Base-by-base conservation (phyloP, 495 filamentous ascomycete species). In the Hyphodiscus hymeniophilus region DNA sequence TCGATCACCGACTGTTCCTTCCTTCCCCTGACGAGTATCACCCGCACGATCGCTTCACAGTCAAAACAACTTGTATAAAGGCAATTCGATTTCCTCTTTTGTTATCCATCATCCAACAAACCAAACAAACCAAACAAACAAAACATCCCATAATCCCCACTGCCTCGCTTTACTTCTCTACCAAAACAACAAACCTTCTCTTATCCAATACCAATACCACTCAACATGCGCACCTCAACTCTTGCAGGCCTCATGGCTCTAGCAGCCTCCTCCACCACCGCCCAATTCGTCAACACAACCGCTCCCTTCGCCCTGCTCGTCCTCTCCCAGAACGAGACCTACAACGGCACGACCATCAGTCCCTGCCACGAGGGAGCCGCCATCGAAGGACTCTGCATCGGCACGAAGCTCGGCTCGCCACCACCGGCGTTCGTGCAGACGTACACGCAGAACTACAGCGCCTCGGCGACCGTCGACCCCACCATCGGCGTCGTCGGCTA, bases 311-410 rank as follows among this genome's bases (percentile, higher is more conserved):
- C 28, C 35, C 64, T 73, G 38, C 52, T 63, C 32, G 43, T 73
- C 36, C 48, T 51, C 56, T 39, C 51, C 12, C 1, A 48, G 16
- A 36, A 58, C 28, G 45, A 52, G 6, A 55, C 59, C 5, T 23
- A 64, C 36, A 53, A 68, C 48, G 63, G 61, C 61, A 48, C 60
- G 2, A 66, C 63, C 42, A 66, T 75, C 30, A 34, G 34, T 4
- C 58, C 76, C 24, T 80, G 78, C 62, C 77, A 80, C 51, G 59
- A 71, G 20, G 78, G 78, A 10, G 75, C 77, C 30, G 75, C 68
- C 15, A 74, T 60, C 44, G 69, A 77, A 50, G 69, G 65, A 8
- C 63, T 80, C 31, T 82, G 77, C 59, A 52, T 72, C 45, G 47
- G 45, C 31, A 36, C 38, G 26, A 22, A 47, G 33, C 49, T 49